A percentile compares a stretch with the other conserved stretches of the same genome.
Conservation (phyloP, 768 basidiomycete genomes). For the Ephemerocybe angulata region DNA sequence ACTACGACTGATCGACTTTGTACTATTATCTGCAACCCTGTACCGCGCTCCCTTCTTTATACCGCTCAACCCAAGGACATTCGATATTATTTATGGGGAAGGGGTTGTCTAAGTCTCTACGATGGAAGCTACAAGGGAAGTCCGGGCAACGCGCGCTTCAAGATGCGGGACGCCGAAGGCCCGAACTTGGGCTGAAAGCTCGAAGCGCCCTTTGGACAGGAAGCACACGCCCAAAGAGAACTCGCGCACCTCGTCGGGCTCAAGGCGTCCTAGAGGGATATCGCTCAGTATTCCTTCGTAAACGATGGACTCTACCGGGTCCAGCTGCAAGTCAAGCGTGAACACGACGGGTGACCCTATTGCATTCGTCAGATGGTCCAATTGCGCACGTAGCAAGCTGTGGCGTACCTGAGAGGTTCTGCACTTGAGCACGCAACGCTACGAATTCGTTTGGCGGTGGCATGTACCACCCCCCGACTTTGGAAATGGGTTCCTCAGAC, state of each 20-base stretch:
- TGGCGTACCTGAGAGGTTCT: conserved; percentile 65
- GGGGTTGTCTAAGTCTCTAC: neutral
- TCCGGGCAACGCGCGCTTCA: conserved; percentile 36
- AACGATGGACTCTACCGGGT: conserved; percentile 63
- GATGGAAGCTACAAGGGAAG: conserved; percentile 26
- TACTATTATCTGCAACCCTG: too few relatives aligned
- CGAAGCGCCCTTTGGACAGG: conserved; percentile 65
- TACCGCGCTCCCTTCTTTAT: too few relatives aligned
- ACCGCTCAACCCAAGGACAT: too few relatives aligned
- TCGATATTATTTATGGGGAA: too few relatives aligned
- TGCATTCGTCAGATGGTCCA: neutral
- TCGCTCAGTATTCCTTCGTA: conserved; percentile 64
- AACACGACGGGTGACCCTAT: conserved; percentile 39
- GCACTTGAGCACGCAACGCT: conserved; percentile 51
- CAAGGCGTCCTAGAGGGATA: conserved; percentile 62
- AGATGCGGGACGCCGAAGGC: conserved; percentile 24
- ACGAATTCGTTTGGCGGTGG: conserved; percentile 61
- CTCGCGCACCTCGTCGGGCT: conserved; percentile 47
- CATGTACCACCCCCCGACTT: conserved; percentile 41
- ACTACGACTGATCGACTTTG: conserved; percentile 67
- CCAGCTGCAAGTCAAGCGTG: conserved; percentile 49
- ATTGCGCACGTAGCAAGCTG: too few relatives aligned
- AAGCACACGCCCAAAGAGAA: conserved; percentile 66
- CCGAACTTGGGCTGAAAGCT: conserved; percentile 43
- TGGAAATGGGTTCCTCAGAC: conserved; percentile 21